Conservation (phyloP, 106 monocot species). For the Iris macrosiphon region DNA sequence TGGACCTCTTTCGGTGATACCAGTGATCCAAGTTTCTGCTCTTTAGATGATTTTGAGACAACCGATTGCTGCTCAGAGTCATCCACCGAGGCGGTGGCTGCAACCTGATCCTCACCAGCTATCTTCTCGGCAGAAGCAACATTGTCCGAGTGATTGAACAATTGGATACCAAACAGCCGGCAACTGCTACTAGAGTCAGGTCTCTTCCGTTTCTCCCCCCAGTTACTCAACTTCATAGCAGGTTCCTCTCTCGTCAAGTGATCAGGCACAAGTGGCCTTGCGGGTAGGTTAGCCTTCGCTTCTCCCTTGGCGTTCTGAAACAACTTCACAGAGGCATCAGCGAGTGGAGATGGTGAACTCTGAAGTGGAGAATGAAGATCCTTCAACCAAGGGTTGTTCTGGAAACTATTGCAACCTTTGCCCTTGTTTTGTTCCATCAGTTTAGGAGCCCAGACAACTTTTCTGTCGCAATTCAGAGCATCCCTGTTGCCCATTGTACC, state of each 20-base stretch:
- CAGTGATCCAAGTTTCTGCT: conserved; percentile 10
- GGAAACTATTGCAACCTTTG: too few species aligned
- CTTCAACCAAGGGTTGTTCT: conserved; percentile 32
- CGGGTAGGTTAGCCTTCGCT: background rate
- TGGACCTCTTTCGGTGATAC: conserved; percentile 32
- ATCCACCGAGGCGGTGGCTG: conserved; percentile 15
- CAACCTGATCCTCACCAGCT: too few species aligned
- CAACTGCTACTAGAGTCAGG: conserved; percentile 8
- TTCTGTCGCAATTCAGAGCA: too few species aligned
- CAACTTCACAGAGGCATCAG: conserved; percentile 26
- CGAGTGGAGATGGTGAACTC: conserved; percentile 8
- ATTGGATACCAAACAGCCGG: conserved; percentile 47
- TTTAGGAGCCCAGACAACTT: too few species aligned
- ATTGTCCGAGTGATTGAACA: conserved; percentile 7
- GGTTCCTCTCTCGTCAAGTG: conserved; percentile 7
- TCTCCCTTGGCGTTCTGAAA: conserved; percentile 21
- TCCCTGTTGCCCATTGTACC: too few species aligned
- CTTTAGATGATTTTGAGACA: conserved; percentile 30
- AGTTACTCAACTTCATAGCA: background rate
- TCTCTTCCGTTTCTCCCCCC: conserved; percentile 14
- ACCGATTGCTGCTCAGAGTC: conserved; percentile 38
- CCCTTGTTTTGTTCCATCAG: too few species aligned
- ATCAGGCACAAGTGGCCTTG: conserved; percentile 11
- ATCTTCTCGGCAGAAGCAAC: conserved; percentile 1
- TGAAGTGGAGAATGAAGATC: conserved; percentile 23